Conservation (phyloP, 331 rosid genomes). For the Acacia concinna region DNA sequence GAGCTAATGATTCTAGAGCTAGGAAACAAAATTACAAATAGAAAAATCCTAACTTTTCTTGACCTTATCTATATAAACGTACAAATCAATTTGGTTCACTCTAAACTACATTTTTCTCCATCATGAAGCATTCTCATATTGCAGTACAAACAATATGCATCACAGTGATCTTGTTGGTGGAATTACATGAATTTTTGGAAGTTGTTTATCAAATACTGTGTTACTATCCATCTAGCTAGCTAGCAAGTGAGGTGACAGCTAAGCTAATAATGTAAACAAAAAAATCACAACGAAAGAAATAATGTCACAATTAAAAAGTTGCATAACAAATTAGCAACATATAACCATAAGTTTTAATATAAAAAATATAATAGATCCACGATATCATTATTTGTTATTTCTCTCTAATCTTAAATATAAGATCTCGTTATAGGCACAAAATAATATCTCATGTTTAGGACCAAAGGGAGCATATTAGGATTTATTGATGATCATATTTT, state of each 20-base stretch:
- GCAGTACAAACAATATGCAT: constrained; percentile 15
- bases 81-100: neutral
- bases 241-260: constrained; percentile 21
- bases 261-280: neutral
- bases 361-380: too few relatives aligned
- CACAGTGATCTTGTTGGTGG: neutral
- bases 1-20: constrained; percentile 43
- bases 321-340: too few relatives aligned
- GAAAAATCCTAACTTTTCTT: constrained; percentile 20
- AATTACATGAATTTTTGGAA: neutral
- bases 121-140: neutral
- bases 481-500: too few relatives aligned
- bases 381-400: too few relatives aligned
- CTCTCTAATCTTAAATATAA: too few relatives aligned
- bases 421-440: too few relatives aligned
- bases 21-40: constrained; percentile 28
- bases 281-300: too few relatives aligned
- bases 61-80: constrained; percentile 3
- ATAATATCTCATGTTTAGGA: too few relatives aligned
- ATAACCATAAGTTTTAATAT: too few relatives aligned
- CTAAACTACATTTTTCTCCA: neutral
- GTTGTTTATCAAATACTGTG: neutral
- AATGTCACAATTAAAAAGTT: too few relatives aligned
- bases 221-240: neutral
- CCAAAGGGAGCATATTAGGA: too few relatives aligned